Evolutionary conservation across 1,284 basidiomycete species (phyloP), one percentile per base, ranked within the genome.

Genomic region (Papiliotrema flavescens): DNA sequence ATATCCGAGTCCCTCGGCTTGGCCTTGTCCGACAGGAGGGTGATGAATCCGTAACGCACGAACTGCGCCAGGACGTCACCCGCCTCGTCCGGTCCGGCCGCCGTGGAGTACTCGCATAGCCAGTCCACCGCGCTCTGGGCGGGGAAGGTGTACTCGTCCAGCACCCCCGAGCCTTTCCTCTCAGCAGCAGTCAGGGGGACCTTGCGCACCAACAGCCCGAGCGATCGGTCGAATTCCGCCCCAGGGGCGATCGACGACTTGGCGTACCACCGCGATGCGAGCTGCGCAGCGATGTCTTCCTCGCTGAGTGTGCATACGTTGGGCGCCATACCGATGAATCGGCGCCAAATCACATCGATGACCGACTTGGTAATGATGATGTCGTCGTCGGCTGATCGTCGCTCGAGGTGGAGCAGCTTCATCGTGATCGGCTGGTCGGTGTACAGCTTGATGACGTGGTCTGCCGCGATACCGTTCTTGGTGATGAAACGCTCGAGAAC

Each of bases 401-500:
- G 84, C 75, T 99, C 96, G 66, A 99, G 86, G 76, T 98, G 94
- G 6, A 98, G 84, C 9, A 98, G 83, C 77, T 98, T 97, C 83
- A 98, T 91, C 79, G 92, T 97, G 69, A 99, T 97, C 34, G 95
- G 92, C 71, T 98, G 94, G 0, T 88, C 84, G 9, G 86, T 84
- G 73, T 98, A 98, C 43, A 97, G 89, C 47, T 84, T 84, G 62
- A 93, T 84, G 22, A 98, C 84, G 73, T 95, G 88, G 77, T 97
- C 93, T 53, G 89, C 87, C 22, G 79, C 76, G 79, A 98, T 98
- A 63, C 96, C 96, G 75, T 99, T 98, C 81, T 96, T 97, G 76
- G 88, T 90, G 81, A 98, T 97, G 82, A 98, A 99, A 28, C 96
- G 87, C 74, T 99, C 96, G 57, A 99, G 85, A 65, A 99, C 90